phyloP scores from a whole-genome alignment of 495 filamentous ascomycete genomes.

The Lasiosphaeria ovina region DNA sequence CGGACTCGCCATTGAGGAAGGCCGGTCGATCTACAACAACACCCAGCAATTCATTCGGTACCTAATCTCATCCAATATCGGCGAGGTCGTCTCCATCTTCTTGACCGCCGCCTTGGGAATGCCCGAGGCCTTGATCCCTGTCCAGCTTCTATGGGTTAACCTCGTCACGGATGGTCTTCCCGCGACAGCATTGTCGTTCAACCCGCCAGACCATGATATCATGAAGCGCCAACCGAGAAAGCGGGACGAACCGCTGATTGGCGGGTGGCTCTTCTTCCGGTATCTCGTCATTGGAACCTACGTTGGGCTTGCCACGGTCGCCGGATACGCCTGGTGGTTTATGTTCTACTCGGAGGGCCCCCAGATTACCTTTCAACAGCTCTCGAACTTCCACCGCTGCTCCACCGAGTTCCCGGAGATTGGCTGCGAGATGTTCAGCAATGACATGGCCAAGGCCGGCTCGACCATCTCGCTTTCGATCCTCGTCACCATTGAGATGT shows the following conservation, averaged over 20 bases:
- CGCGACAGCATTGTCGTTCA: slow-evolving; percentile 95
- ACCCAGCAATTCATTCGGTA: slow-evolving; percentile 99
- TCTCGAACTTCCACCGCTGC: slow-evolving; percentile 94
- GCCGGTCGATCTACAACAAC: slow-evolving; percentile 98
- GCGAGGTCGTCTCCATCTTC: slow-evolving; percentile 99
- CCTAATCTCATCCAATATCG: slow-evolving; percentile 98
- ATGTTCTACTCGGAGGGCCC: slow-evolving; percentile 92
- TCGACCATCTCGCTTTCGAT: slow-evolving; percentile 92
- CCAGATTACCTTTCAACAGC: slow-evolving; percentile 87
- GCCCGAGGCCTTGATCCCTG: slow-evolving; percentile 96
- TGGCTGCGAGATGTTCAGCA: slow-evolving; percentile 90
- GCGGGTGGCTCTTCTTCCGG: slow-evolving; percentile 95
- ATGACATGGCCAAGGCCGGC: slow-evolving; percentile 84
- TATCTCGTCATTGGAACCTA: slow-evolving; percentile 97
- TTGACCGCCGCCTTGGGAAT: slow-evolving; percentile 94
- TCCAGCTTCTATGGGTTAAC: slow-evolving; percentile 99
- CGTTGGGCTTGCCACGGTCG: slow-evolving; percentile 92
- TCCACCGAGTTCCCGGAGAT: slow-evolving; percentile 81
- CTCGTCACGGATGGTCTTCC: slow-evolving; percentile 97
- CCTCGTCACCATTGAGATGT: slow-evolving; percentile 98
- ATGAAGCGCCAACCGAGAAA: slow-evolving; percentile 90
- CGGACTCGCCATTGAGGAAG: slow-evolving; percentile 92
- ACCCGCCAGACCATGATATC: slow-evolving; percentile 94
- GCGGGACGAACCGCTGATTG: slow-evolving; percentile 86
- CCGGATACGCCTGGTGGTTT: slow-evolving; percentile 99